Percentiles rank a stretch among this genome's conserved stretches.
phyloP scores from a whole-genome alignment of 176 grass and related monocot genomes.

The Tillandsia fasciculata region DNA sequence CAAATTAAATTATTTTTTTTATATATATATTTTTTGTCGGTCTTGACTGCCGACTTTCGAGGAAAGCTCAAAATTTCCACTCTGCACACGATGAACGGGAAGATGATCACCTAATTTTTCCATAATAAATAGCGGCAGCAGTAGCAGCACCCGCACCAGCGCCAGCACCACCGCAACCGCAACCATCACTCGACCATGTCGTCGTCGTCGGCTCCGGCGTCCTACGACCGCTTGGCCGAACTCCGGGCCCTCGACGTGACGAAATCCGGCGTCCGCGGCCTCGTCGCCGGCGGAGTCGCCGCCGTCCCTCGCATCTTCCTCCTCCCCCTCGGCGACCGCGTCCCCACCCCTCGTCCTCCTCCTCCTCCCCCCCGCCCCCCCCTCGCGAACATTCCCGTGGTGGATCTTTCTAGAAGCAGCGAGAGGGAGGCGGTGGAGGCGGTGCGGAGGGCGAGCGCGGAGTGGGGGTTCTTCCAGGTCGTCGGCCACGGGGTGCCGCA shows the following conservation, averaged over 20 bases:
- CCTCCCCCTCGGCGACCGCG: neutral
- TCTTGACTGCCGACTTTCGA: too few species aligned
- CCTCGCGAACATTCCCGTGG: conserved; percentile 18
- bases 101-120: too few species aligned
- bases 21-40: too few species aligned
- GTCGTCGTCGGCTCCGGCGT: neutral
- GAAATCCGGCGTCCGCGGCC: conserved; percentile 47
- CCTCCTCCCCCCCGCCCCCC: neutral
- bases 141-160: too few species aligned
- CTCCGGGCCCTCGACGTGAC: conserved; percentile 52
- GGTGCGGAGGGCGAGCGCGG: conserved; percentile 11
- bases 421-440: conserved; percentile 12
- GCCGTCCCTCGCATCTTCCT: conserved; percentile 44
- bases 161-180: too few species aligned
- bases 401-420: conserved; percentile 12
- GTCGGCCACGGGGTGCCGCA: conserved; percentile 29
- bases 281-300: conserved; percentile 23
- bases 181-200: neutral
- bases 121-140: too few species aligned
- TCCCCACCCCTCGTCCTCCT: neutral
- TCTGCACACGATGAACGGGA: too few species aligned
- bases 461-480: conserved; percentile 66
- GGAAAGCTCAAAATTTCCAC: too few species aligned
- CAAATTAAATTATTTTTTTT: too few species aligned
- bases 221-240: conserved; percentile 34